Percentiles rank a stretch among this genome's conserved stretches.
Evolutionary conservation across 768 basidiomycete species (phyloP).

Genomic region (Russula virescens): DNA sequence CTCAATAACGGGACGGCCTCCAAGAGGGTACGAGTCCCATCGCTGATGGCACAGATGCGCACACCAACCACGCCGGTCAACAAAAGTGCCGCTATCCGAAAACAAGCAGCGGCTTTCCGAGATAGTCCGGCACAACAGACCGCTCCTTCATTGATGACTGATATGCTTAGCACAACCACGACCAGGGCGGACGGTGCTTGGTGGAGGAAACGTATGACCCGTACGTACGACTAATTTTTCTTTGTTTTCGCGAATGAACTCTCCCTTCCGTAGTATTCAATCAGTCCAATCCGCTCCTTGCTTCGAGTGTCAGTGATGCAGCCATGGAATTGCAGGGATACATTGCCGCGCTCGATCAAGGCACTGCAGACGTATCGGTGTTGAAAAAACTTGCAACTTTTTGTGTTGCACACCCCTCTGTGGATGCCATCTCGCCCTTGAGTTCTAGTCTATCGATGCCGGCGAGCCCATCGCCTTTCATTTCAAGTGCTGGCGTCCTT

Average conservation of each 20-base stretch:
- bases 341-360: slow-evolving; percentile 49
- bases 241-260: background rate
- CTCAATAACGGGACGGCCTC: slow-evolving; percentile 32
- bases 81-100: slow-evolving; percentile 52
- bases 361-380: slow-evolving; percentile 43
- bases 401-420: slow-evolving; percentile 53
- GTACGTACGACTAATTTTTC: slow-evolving; percentile 41
- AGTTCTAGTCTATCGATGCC: slow-evolving; percentile 48
- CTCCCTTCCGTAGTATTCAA: slow-evolving; percentile 38
- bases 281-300: slow-evolving; percentile 42
- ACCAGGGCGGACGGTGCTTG: slow-evolving; percentile 71
- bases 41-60: slow-evolving; percentile 28
- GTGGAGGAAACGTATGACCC: slow-evolving; percentile 73
- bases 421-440: slow-evolving; percentile 47
- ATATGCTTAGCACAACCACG: slow-evolving; percentile 37
- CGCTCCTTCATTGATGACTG: slow-evolving; percentile 53
- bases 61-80: slow-evolving; percentile 63
- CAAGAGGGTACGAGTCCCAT: slow-evolving; percentile 37
- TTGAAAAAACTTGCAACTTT: slow-evolving; percentile 64
- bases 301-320: slow-evolving; percentile 36
- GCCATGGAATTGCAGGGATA: slow-evolving; percentile 48
- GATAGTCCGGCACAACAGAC: slow-evolving; percentile 65
- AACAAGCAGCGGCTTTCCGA: slow-evolving; percentile 71
- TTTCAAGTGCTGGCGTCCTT: slow-evolving; percentile 35
- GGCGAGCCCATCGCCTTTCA: slow-evolving; percentile 53